These are phyloP conservation scores for Mortierella sp. DNA, from an alignment of 371 early-diverging fungal genomes.

Conservation along the genomic window DNA sequence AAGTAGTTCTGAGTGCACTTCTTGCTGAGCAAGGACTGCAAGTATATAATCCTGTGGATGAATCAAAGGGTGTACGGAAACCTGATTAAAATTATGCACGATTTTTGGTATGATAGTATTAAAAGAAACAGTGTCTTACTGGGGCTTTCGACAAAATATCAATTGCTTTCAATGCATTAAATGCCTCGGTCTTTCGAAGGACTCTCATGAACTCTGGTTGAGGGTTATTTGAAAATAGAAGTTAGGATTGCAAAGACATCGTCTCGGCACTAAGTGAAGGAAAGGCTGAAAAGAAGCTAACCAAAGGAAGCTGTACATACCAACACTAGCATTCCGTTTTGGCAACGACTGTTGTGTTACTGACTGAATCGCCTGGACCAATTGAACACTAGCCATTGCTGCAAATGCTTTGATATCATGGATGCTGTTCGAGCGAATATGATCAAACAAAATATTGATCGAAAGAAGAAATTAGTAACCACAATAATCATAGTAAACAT, in stretches of 20 bases:
- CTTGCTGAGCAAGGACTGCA: slow-evolving; percentile 34
- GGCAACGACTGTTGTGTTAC: slow-evolving; percentile 35
- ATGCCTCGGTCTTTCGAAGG: slow-evolving; percentile 38
- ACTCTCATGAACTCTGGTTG: slow-evolving; percentile 43
- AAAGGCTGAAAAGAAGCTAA: not conserved
- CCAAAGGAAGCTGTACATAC: slow-evolving; percentile 24
- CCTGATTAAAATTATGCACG: too few relatives aligned
- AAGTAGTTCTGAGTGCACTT: slow-evolving; percentile 37
- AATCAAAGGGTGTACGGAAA: too few relatives aligned
- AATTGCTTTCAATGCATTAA: slow-evolving; percentile 48
- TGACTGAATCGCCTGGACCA: slow-evolving; percentile 30
- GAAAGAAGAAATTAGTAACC: not conserved
- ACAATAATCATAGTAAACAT: too few relatives aligned
- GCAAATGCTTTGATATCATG: slow-evolving; percentile 53
- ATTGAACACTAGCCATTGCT: slow-evolving; percentile 52
- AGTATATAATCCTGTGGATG: slow-evolving; percentile 40
- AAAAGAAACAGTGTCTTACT: too few relatives aligned
- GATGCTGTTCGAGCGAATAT: slow-evolving; percentile 17
- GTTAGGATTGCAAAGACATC: not conserved
- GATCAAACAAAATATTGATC: not conserved
- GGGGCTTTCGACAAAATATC: slow-evolving; percentile 50
- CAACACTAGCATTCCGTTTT: slow-evolving; percentile 38
- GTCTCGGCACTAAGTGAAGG: not conserved
- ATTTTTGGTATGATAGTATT: too few relatives aligned
- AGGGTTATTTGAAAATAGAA: not conserved